These are phyloP conservation scores for Tubosaeta brunneosetosa DNA, from an alignment of 768 basidiomycete species.

Conservation along the genomic window DNA sequence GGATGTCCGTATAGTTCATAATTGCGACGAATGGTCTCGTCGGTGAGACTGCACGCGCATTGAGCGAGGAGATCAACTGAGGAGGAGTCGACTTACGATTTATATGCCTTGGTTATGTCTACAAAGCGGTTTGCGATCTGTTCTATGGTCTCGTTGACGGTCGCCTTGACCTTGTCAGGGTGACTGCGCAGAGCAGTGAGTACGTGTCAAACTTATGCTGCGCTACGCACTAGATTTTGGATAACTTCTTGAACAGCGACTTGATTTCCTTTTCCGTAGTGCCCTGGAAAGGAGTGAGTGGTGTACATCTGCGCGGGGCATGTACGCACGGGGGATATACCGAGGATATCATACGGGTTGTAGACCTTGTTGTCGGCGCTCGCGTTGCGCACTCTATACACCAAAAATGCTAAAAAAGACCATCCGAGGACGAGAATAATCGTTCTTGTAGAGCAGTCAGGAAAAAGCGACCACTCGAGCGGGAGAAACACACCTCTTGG, in stretches of 20 bases:
- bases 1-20: conserved; percentile 88
- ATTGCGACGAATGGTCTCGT: conserved; percentile 89
- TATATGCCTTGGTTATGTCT: conserved; percentile 95
- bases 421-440: conserved; percentile 67
- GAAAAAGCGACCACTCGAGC: background rate
- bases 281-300: conserved; percentile 38
- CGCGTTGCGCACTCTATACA: conserved; percentile 54
- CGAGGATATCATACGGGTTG: conserved; percentile 93
- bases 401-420: conserved; percentile 62
- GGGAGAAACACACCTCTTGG: conserved; percentile 42
- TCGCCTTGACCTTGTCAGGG: conserved; percentile 90
- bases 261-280: conserved; percentile 88
- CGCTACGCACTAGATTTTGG: conserved; percentile 67
- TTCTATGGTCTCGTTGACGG: conserved; percentile 80
- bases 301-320: background rate
- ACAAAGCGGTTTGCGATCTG: conserved; percentile 84
- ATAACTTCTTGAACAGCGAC: conserved; percentile 89
- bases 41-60: conserved; percentile 62
- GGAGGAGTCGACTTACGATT: conserved; percentile 54
- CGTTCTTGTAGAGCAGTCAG: conserved; percentile 37
- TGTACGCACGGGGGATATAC: conserved; percentile 49
- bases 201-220: background rate
- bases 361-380: conserved; percentile 69
- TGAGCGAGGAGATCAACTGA: background rate
- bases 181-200: conserved; percentile 51